Base-by-base conservation (phyloP, 768 basidiomycete species). In the Rhizopogon sp. region DNA sequence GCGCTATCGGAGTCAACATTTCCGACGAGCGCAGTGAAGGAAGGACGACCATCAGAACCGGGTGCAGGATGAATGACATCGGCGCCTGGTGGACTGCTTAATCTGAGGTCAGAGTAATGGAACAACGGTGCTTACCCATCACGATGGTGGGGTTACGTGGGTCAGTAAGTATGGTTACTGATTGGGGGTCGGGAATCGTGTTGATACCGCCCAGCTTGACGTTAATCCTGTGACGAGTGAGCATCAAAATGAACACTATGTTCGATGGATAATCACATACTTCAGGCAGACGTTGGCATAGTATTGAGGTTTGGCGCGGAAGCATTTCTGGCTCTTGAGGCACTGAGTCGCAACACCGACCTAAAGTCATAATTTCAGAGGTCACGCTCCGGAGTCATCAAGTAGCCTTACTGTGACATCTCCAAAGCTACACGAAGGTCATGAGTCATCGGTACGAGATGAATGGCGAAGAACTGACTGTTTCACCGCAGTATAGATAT, bases 151-250 rank as follows among this genome's bases (percentile, higher is more conserved):
- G 90, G 61, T 84, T 81, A 29, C 79, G 75, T 1, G 84, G 80
- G 62, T 93, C 89, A 0, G 83, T 81, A 9, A 93, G 72, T 7
- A 81, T 77, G 0, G 79, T 74, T 2, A 88, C 85, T 0, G 85
- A 85, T 11, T 77, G 72, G 0, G 86, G 78, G 50, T 89, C 86
- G 0, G 89, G 90, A 31, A 93, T 76, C 1, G 82, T 80, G 64
- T 93, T 93, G 65, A 91, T 87, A 1, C 90, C 90, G 13, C 90
- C 90, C 0, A 92, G 75, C 66, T 93, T 92, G 17, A 90, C 90
- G 57, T 92, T 92, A 60, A 92, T 77, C 66, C 89, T 92, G 56
- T 22, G 20, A 25, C 20, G 54, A 56, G 35, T 47, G 31, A 41
- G 49, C 31, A 56, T 49, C 39, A 49, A 28, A 29, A 25, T 8